Evolutionary conservation across 2,329 filamentous ascomycete species (phyloP).

Genomic region (Epichloe gansuensis): DNA sequence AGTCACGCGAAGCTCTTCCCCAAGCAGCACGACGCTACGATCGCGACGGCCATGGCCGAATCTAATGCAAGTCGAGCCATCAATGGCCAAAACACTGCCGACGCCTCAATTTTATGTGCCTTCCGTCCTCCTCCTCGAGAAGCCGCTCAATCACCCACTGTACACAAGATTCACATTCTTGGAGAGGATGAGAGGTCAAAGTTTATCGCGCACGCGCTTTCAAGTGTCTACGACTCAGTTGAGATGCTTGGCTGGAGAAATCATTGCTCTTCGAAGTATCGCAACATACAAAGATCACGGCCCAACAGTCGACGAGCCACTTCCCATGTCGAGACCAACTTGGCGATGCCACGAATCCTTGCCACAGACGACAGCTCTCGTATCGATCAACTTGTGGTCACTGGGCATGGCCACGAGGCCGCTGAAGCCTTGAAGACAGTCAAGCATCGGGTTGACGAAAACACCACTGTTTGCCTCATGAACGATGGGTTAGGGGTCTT

Average conservation of each 20-base stretch:
- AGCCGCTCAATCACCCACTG: slow-evolving; percentile 19
- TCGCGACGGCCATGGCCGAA: slow-evolving; percentile 13
- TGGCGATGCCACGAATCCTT: slow-evolving; percentile 6
- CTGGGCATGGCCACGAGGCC: slow-evolving; percentile 42
- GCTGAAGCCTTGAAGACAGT: slow-evolving; percentile 46
- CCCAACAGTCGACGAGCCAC: slow-evolving; percentile 10
- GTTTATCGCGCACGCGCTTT: slow-evolving; percentile 29
- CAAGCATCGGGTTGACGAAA: slow-evolving; percentile 51
- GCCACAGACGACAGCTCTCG: slow-evolving; percentile 27
- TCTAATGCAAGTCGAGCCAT: slow-evolving; percentile 9
- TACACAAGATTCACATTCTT: slow-evolving; percentile 30
- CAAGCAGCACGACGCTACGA: slow-evolving; percentile 9
- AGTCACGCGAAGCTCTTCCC: slow-evolving; percentile 13
- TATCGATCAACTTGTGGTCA: slow-evolving; percentile 63
- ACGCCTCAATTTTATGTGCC: slow-evolving; percentile 21
- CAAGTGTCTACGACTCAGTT: slow-evolving; percentile 28
- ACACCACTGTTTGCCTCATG: slow-evolving; percentile 63
- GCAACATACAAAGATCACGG: slow-evolving; percentile 17
- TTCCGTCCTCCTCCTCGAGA: slow-evolving; percentile 23
- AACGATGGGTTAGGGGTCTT: slow-evolving; percentile 74
- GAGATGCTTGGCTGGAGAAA: slow-evolving; percentile 21
- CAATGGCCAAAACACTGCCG: slow-evolving; percentile 1
- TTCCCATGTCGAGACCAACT: slow-evolving; percentile 12
- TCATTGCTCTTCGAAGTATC: slow-evolving; percentile 17
- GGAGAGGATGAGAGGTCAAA: slow-evolving; percentile 28